Conservation (phyloP, 495 filamentous ascomycete genomes). For the Lasiosphaeriaceae sp. region DNA sequence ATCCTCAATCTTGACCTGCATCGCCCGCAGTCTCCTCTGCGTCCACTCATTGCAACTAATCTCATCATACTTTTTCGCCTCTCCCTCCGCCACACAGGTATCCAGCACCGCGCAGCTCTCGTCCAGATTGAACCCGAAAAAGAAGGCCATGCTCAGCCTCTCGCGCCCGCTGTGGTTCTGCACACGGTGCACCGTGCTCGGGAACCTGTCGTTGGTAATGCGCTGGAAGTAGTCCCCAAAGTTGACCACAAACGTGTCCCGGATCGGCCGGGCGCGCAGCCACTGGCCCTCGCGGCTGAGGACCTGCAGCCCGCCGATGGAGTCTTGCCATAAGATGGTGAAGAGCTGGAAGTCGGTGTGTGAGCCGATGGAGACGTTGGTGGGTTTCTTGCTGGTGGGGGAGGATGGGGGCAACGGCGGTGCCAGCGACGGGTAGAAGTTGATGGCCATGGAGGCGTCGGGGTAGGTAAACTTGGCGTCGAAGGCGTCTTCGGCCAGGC, state of each 20-base stretch:
- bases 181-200: conserved; percentile 59
- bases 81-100: conserved; percentile 46
- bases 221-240: conserved; percentile 63
- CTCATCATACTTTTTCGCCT: conserved; percentile 51
- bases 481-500: conserved; percentile 46
- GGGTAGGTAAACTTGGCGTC: conserved; percentile 46
- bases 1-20: conserved; percentile 14
- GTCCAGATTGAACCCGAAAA: conserved; percentile 50
- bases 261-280: conserved; percentile 52
- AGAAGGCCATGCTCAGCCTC: conserved; percentile 58
- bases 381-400: not conserved
- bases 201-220: conserved; percentile 58
- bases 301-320: conserved; percentile 52
- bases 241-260: conserved; percentile 62
- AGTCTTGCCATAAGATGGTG: conserved; percentile 56
- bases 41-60: conserved; percentile 51
- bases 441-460: conserved; percentile 29
- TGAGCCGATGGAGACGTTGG: conserved; percentile 43
- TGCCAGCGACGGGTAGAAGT: conserved; percentile 27
- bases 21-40: conserved; percentile 22
- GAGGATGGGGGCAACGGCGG: not conserved
- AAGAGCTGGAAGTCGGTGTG: conserved; percentile 63
- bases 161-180: conserved; percentile 43
- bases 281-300: conserved; percentile 50
- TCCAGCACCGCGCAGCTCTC: conserved; percentile 48